A percentile compares a stretch with the other conserved stretches of the same genome.
phyloP scores from a whole-genome alignment of 2,329 filamentous ascomycete species.

The Thelonectria olida region DNA sequence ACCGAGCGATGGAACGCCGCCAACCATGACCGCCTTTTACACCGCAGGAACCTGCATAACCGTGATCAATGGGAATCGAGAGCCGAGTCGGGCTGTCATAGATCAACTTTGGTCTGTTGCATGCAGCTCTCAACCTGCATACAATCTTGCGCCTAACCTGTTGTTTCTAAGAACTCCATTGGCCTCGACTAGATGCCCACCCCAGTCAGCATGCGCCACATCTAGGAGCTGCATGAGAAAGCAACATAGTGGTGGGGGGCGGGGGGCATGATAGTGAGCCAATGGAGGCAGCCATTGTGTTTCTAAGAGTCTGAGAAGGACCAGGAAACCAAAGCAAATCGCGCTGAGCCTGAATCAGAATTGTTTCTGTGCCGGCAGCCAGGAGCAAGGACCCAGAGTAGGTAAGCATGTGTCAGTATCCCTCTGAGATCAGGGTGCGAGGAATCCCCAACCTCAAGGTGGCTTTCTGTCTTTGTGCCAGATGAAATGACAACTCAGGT shows the following conservation, averaged over 20 bases:
- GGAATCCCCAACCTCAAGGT: background rate
- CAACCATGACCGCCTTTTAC: conserved; percentile 7
- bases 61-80: conserved; percentile 1
- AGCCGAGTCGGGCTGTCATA: conserved; percentile 7
- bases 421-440: background rate
- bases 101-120: conserved; percentile 4
- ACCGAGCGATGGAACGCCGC: background rate
- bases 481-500: background rate
- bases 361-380: background rate
- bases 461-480: background rate
- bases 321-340: conserved; percentile 21
- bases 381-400: background rate
- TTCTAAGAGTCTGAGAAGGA: conserved; percentile 25
- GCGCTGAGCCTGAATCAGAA: background rate
- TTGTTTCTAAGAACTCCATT: conserved; percentile 2
- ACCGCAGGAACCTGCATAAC: conserved; percentile 3
- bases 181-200: background rate
- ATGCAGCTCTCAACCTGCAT: conserved; percentile 1
- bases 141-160: background rate
- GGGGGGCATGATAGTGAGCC: conserved; percentile 1
- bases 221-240: too few species aligned
- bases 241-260: background rate
- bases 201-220: background rate
- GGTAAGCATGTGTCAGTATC: background rate
- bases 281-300: conserved; percentile 14